Evolutionary conservation across 768 basidiomycete genomes (phyloP).

Genomic region (Lactifluus volemus): DNA sequence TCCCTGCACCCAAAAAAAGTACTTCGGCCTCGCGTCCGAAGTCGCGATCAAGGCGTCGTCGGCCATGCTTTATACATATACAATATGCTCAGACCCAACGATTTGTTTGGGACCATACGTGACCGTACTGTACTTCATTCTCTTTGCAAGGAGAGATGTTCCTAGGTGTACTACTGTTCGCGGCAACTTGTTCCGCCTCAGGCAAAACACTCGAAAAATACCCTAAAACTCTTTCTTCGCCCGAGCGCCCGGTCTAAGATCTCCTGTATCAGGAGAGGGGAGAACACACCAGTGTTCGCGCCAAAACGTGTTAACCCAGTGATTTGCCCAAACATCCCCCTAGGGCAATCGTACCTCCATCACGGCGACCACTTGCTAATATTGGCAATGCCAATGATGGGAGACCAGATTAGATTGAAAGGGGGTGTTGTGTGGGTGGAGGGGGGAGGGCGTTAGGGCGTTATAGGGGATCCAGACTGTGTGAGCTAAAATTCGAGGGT

Average conservation of each 20-base stretch:
- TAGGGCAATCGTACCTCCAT: conserved; percentile 10
- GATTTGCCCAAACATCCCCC: conserved; percentile 5
- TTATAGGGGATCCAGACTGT: neutral
- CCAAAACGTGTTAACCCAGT: conserved; percentile 1
- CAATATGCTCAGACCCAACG: neutral
- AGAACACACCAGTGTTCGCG: neutral
- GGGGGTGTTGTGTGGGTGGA: neutral
- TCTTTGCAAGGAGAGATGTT: neutral
- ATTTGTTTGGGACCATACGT: neutral
- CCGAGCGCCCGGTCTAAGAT: conserved; percentile 7
- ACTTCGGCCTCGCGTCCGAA: neutral
- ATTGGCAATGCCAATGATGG: conserved; percentile 1
- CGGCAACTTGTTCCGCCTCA: neutral
- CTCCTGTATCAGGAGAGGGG: neutral
- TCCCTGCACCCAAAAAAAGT: neutral
- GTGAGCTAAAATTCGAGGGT: neutral
- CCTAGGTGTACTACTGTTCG: neutral
- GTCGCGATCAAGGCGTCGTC: neutral
- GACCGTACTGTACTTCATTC: neutral
- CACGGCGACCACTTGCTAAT: conserved; percentile 4
- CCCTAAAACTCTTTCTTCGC: neutral
- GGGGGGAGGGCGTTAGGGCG: neutral
- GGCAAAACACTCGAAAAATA: neutral
- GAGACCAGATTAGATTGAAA: conserved; percentile 6
- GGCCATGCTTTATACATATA: neutral